Evolutionary conservation across 2,329 filamentous ascomycete species (phyloP), one percentile per base, ranked within the genome.

Genomic region (Clarireedia homoeocarpa): DNA sequence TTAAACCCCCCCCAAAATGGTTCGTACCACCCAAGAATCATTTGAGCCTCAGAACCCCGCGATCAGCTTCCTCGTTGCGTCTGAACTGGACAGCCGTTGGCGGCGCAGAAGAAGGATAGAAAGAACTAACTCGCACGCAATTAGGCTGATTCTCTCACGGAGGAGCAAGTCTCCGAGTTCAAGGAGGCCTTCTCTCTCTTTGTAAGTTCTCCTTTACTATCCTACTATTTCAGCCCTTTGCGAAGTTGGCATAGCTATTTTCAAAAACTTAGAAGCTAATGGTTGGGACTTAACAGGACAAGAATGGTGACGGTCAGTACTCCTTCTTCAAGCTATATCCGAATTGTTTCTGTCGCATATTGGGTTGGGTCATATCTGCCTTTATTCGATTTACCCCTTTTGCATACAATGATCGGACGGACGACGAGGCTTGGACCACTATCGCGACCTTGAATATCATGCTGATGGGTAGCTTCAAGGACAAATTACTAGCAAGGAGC

Each of bases 171-270:
- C 74, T 97, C 94, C 73, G 94, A 99, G 81, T 99, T 97, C 83
- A 99, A 97, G 88, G 94, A 99, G 81, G 94, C 94, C 55, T 99
- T 99, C 80, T 99, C 94, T 74, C 89, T 99, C 66, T 99, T 99
- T 77, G 94, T 99, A 86, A 86, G 94, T 85, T 55, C 40, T 56
- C 59, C n/a, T 12, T 34, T 10, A 3, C 23, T 46, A 45, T 55
- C 36, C 52, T 24, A 14, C 26, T 30, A 40, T 17, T 50, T 60
- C 56, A 61, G 58, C 63, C 61, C 48, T 57, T 60, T 53, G 30
- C 30, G 51, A 49, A 51, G 24, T 55, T 51, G 27, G 57, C 48
- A 58, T 34, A 48, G 50, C 60, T 12, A 54, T 36, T 26, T 59
- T 44, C 38, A 51, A 48, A 62, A 70, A 54, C 52, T 42, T 56